phyloP scores from a whole-genome alignment of 345 rosid species.

The Trapa bicornis region DNA sequence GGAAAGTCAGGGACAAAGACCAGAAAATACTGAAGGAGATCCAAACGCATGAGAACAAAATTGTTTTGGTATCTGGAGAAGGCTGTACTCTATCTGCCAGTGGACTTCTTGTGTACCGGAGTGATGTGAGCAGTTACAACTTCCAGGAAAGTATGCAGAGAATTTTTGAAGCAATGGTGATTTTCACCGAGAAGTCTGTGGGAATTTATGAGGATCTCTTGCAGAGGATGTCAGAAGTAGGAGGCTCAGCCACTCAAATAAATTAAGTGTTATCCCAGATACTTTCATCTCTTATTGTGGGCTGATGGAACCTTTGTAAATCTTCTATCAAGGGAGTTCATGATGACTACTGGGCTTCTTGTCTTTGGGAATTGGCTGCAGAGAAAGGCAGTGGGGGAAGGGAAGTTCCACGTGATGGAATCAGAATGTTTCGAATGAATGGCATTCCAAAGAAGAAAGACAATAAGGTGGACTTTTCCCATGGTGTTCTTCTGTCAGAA shows the following conservation, averaged over 20 bases:
- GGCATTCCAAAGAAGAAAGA: neutral
- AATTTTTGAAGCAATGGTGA: constrained; percentile 87
- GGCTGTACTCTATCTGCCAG: constrained; percentile 19
- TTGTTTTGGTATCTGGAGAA: constrained; percentile 36
- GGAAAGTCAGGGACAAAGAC: constrained; percentile 51
- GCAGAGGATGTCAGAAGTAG: constrained; percentile 62
- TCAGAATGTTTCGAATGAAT: neutral
- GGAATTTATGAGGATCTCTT: constrained; percentile 72
- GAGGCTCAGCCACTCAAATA: constrained; percentile 25
- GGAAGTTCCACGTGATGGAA: neutral
- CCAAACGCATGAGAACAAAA: constrained; percentile 79
- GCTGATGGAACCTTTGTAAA: neutral
- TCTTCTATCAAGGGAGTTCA: neutral
- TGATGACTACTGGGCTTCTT: too few relatives aligned
- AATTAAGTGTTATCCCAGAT: constrained; percentile 16
- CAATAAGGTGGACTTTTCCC: neutral
- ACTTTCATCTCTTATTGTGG: too few relatives aligned
- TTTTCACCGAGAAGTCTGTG: constrained; percentile 49
- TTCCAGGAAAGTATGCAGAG: constrained; percentile 57
- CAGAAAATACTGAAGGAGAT: constrained; percentile 79
- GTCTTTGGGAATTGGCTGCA: neutral
- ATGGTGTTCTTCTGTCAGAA: neutral
- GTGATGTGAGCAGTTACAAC: constrained; percentile 53
- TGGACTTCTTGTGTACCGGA: constrained; percentile 53
- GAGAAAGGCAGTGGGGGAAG: neutral